Base-by-base conservation (phyloP, 2,329 filamentous ascomycete genomes). In the Monilinia fructigena region DNA sequence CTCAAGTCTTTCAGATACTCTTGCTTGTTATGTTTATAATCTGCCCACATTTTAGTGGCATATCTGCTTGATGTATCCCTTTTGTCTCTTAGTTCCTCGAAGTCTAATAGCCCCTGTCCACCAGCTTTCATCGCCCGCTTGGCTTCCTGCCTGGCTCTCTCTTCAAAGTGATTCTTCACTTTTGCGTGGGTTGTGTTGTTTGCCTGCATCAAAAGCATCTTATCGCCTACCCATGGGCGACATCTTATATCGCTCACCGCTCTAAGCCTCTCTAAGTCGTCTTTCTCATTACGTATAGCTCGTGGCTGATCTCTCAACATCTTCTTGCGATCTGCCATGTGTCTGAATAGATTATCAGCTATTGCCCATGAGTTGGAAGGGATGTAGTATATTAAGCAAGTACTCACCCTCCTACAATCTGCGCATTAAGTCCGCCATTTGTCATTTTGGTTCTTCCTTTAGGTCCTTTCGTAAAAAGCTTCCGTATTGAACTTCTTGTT, bases 21-120 rank as follows among this genome's bases (percentile, higher is more conserved):
- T 6, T 11, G 14, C 12, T 26, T 12, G 16, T 50, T 12, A 5
- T 20, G 23, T 0, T 50, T 60, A n/a, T 60, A 60, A 1, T 50
- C 28, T 26, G 45, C 20, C 58, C 58, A 50, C 58, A 60, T 60
- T n/a, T 50, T 60, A 12, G 5, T 23, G 4, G 58, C 45, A 38
- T 50, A 50, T 38, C 48, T 60, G 45, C 50, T 26, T 3, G 45
- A 38, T 7, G 40, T 42, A 42, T 42, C 20, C 14, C 8, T 11
- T 18, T 4, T 4, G n/a, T 20, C 5, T 38, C 2, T 23, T 14
- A 8, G 4, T 1, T 31, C 56, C 45, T 38, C 8, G 40, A 42
- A 59, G 28, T 47, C 42, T 59, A 23, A 4, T 12, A 59, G 18
- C 18, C 4, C 18, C 42, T 59, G 26, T 6, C 56, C 56, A 3